Evolutionary conservation across 2,329 filamentous ascomycete species (phyloP).

Genomic region (Amauroascus verrucosus): DNA sequence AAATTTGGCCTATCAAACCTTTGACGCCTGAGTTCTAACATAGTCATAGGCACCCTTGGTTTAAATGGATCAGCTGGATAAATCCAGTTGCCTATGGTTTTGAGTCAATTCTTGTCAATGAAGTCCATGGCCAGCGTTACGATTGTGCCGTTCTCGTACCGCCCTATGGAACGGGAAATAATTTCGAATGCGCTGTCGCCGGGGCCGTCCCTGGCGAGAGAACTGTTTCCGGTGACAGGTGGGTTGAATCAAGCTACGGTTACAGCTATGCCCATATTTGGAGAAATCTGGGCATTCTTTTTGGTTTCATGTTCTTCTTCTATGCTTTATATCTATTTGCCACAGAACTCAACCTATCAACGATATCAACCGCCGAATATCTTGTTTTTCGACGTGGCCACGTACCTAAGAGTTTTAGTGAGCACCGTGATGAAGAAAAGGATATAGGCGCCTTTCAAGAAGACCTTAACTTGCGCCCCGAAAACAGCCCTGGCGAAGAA

Average conservation of each 20-base stretch:
- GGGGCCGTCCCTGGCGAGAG: constrained; percentile 46
- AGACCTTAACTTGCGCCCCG: constrained; percentile 1
- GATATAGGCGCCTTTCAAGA: neutral
- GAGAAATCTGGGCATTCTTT: constrained; percentile 60
- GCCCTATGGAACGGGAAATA: constrained; percentile 37
- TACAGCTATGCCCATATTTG: constrained; percentile 52
- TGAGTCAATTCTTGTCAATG: constrained; percentile 48
- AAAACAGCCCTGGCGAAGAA: constrained; percentile 13
- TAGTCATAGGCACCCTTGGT: constrained; percentile 46
- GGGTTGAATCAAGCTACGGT: constrained; percentile 45
- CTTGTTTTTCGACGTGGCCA: constrained; percentile 55
- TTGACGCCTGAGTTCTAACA: constrained; percentile 14
- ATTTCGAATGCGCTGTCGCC: constrained; percentile 45
- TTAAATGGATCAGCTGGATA: constrained; percentile 56
- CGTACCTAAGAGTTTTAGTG: constrained; percentile 30
- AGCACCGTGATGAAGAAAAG: constrained; percentile 12
- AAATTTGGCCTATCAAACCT: neutral
- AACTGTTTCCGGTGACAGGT: constrained; percentile 52
- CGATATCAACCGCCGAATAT: constrained; percentile 54
- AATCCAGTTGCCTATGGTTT: constrained; percentile 58
- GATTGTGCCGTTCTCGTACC: constrained; percentile 44
- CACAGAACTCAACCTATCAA: constrained; percentile 55
- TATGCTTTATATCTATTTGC: constrained; percentile 53
- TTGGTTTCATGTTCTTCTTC: constrained; percentile 56
- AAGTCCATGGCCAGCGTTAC: constrained; percentile 50